phyloP scores from a whole-genome alignment of 1,284 basidiomycete genomes.

The Exsudoporus floridanus region DNA sequence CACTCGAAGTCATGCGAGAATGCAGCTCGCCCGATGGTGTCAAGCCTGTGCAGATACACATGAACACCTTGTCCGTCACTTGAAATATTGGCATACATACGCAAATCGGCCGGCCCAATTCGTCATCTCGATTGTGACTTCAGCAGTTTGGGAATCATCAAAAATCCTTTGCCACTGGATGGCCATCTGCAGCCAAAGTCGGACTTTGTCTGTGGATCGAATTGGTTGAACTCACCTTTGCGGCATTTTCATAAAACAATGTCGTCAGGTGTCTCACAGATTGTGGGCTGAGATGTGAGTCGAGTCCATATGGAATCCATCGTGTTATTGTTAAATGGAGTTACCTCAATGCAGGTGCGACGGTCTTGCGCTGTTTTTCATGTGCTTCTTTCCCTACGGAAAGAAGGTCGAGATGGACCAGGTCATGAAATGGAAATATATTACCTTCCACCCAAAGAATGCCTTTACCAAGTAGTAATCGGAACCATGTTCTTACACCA shows the following conservation, averaged over 20 bases:
- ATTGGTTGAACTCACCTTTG: constrained; percentile 33
- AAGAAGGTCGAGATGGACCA: not conserved
- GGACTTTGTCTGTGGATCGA: not conserved
- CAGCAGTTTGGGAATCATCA: constrained; percentile 36
- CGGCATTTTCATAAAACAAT: constrained; percentile 51
- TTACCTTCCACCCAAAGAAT: constrained; percentile 62
- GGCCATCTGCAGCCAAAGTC: constrained; percentile 35
- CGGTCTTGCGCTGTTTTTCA: constrained; percentile 48
- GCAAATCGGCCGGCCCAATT: constrained; percentile 60
- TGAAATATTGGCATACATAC: constrained; percentile 37
- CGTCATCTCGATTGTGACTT: constrained; percentile 52
- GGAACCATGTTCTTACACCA: constrained; percentile 61
- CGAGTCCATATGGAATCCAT: not conserved
- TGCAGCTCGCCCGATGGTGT: constrained; percentile 54
- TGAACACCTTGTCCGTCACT: constrained; percentile 1
- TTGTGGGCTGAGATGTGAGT: constrained; percentile 41
- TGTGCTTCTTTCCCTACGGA: constrained; percentile 50
- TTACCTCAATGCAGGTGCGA: constrained; percentile 57
- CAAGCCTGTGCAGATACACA: constrained; percentile 42
- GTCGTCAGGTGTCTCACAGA: constrained; percentile 49
- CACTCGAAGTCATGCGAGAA: constrained; percentile 58
- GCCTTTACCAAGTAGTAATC: constrained; percentile 56
- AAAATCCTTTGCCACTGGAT: constrained; percentile 47
- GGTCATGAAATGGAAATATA: not conserved
- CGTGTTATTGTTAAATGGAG: constrained; percentile 1